phyloP scores from a whole-genome alignment of 305 asterid genomes.

The Fraxinus sp. region DNA sequence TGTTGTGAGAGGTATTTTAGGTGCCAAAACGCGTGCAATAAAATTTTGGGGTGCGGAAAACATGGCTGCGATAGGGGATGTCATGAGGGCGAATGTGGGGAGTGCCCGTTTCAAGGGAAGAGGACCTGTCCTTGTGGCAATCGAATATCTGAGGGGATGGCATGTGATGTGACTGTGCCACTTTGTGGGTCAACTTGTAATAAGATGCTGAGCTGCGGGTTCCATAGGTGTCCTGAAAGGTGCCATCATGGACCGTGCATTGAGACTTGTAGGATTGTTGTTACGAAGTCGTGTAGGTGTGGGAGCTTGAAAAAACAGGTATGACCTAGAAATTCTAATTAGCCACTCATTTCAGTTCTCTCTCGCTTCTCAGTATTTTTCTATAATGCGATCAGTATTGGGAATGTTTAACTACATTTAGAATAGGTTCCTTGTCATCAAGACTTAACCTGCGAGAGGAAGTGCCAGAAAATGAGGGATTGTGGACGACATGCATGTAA shows the following conservation, averaged over 20 bases:
- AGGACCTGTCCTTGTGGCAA: conserved; percentile 91
- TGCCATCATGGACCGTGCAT: conserved; percentile 82
- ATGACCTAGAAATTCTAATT: conserved; percentile 7
- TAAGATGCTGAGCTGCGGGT: conserved; percentile 69
- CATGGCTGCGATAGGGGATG: conserved; percentile 81
- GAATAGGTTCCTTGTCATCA: conserved; percentile 91
- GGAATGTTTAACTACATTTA: conserved; percentile 48
- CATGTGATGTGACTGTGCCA: conserved; percentile 73
- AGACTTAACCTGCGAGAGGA: conserved; percentile 90
- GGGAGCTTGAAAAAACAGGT: conserved; percentile 95
- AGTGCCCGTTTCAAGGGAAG: conserved; percentile 81
- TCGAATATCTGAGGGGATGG: conserved; percentile 69
- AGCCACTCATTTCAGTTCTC: conserved; percentile 19
- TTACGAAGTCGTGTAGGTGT: conserved; percentile 86
- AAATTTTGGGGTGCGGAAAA: conserved; percentile 65
- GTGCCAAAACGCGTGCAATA: conserved; percentile 63
- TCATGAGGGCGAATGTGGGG: conserved; percentile 78
- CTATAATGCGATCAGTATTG: conserved; percentile 22
- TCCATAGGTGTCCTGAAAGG: conserved; percentile 87
- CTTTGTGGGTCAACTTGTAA: conserved; percentile 84
- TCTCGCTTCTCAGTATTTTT: neutral
- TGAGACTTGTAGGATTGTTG: conserved; percentile 66
- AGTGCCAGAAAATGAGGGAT: conserved; percentile 75
- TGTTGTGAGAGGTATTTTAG: conserved; percentile 71
- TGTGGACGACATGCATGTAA: conserved; percentile 92